Conservation (phyloP, 768 basidiomycete species). For the Pisolithus albus region DNA sequence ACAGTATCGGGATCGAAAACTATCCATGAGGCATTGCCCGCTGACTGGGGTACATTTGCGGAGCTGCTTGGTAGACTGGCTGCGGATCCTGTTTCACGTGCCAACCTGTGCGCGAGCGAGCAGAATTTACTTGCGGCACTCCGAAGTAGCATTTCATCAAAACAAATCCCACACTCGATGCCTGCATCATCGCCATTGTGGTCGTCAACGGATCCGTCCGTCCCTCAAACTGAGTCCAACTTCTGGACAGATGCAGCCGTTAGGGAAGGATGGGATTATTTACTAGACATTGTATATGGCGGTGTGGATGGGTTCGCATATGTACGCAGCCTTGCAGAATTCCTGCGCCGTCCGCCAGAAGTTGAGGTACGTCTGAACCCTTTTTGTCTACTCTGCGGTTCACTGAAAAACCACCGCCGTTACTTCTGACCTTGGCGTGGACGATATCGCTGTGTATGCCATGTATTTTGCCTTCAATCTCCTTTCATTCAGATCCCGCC, state of each 20-base stretch:
- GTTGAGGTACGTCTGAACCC: constrained; percentile 6
- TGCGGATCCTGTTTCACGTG: constrained; percentile 20
- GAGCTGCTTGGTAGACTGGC: constrained; percentile 40
- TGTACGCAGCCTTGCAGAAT: constrained; percentile 70
- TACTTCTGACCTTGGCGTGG: too few species aligned
- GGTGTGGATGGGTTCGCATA: constrained; percentile 74
- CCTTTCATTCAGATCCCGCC: neutral
- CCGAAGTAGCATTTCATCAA: constrained; percentile 4
- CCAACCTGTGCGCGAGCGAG: constrained; percentile 15
- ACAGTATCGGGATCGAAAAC: constrained; percentile 38
- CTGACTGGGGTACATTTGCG: constrained; percentile 61
- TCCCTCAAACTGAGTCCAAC: constrained; percentile 9
- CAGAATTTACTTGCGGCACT: constrained; percentile 5
- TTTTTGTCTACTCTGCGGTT: constrained; percentile 2
- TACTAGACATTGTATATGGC: constrained; percentile 73
- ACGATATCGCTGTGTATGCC: neutral
- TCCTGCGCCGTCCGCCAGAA: constrained; percentile 35
- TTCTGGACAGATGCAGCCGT: constrained; percentile 49
- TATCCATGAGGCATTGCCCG: constrained; percentile 45
- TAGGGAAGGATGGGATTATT: constrained; percentile 54
- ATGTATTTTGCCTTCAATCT: too few species aligned
- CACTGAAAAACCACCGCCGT: neutral
- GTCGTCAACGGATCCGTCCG: neutral
- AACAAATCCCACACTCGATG: neutral
- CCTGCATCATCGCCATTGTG: neutral